phyloP scores from a whole-genome alignment of 202 grass and related monocot genomes.

The Schoenoplectus tabernaemontani region DNA sequence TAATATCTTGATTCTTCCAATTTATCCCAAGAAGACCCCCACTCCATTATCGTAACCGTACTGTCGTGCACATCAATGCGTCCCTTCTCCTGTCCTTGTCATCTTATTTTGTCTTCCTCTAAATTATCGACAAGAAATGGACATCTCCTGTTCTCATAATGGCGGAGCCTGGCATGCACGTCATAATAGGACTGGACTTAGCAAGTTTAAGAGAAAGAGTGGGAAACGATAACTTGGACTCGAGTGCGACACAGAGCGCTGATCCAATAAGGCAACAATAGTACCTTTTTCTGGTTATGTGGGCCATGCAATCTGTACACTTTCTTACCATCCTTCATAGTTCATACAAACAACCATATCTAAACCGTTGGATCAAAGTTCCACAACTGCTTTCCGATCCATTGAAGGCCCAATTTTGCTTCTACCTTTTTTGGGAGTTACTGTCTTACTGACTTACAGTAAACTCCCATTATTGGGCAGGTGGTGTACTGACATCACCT shows the following conservation, averaged over 20 bases:
- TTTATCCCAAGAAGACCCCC: background rate
- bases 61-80: background rate
- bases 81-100: background rate
- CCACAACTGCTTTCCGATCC: background rate
- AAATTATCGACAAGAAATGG: background rate
- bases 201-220: background rate
- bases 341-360: background rate
- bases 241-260: constrained; percentile 1
- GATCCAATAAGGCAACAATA: background rate
- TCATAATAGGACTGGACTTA: too few relatives aligned
- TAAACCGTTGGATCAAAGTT: background rate
- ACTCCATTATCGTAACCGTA: background rate
- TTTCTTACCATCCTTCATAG: background rate
- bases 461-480: background rate
- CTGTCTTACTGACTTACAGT: too few relatives aligned
- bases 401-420: too few relatives aligned
- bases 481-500: background rate
- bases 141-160: background rate
- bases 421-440: background rate
- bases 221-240: background rate
- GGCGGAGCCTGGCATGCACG: too few relatives aligned
- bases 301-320: background rate
- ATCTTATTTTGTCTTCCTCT: background rate
- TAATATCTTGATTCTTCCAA: background rate
- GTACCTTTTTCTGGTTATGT: background rate